Evolutionary conservation across 2,329 filamentous ascomycete genomes (phyloP).

Genomic region (Epichloe amarillans): DNA sequence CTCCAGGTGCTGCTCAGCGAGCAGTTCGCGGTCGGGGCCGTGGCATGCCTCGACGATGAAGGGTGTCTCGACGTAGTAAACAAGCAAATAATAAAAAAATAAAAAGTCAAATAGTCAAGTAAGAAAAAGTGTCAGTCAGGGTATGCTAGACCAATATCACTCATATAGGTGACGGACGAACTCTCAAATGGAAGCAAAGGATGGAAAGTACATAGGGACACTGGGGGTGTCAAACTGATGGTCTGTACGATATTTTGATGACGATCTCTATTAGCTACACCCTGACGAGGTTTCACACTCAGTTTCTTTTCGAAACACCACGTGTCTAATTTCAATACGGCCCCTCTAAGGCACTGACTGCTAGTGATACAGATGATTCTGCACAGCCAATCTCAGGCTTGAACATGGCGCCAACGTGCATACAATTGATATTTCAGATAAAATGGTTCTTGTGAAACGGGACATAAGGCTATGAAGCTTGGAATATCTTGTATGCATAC

Average conservation of each 20-base stretch:
- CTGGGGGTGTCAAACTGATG: constrained; percentile 9
- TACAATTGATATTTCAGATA: too few relatives aligned
- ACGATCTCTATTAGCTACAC: constrained; percentile 12
- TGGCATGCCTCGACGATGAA: constrained; percentile 75
- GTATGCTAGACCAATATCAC: neutral
- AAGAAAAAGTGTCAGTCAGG: neutral
- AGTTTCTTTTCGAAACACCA: too few relatives aligned
- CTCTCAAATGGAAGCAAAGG: too few relatives aligned
- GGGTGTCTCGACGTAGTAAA: neutral
- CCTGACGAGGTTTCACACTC: neutral
- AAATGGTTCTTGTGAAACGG: too few relatives aligned
- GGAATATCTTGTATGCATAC: too few relatives aligned
- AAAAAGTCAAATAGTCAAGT: neutral
- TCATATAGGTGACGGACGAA: neutral
- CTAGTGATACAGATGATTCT: too few relatives aligned
- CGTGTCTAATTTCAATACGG: too few relatives aligned
- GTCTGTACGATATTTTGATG: constrained; percentile 24
- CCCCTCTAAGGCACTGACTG: too few relatives aligned
- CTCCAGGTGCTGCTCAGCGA: constrained; percentile 75
- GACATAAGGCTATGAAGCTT: too few relatives aligned
- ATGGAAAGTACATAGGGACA: neutral
- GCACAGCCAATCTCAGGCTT: too few relatives aligned
- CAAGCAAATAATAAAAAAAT: constrained; percentile 2
- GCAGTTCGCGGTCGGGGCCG: constrained; percentile 72
- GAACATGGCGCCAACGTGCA: too few relatives aligned